Evolutionary conservation across 139 green algal species (phyloP).

Genomic region (Closterium sp.): DNA sequence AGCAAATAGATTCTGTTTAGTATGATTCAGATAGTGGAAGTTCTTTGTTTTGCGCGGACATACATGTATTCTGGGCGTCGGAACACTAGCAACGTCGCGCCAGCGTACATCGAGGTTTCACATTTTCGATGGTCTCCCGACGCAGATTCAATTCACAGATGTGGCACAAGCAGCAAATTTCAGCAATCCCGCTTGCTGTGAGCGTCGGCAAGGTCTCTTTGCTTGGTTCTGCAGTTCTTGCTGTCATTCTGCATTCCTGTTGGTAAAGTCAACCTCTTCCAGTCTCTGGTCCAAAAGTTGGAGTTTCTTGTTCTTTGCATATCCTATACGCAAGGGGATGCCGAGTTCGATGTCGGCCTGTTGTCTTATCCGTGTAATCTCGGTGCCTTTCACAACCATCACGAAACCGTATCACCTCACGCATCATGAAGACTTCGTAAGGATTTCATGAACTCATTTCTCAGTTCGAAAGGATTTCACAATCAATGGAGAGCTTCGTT

Average conservation of each 20-base stretch:
- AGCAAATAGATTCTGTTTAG: too few relatives aligned
- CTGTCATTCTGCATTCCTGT: not conserved
- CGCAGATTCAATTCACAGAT: too few relatives aligned
- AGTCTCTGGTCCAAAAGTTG: not conserved
- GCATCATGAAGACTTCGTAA: not conserved
- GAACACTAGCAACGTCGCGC: not conserved
- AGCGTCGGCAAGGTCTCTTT: too few relatives aligned
- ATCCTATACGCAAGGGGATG: not conserved
- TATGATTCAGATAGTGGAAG: too few relatives aligned
- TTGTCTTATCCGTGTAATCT: not conserved
- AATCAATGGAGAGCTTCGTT: not conserved
- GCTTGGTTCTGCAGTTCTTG: too few relatives aligned
- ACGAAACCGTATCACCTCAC: not conserved
- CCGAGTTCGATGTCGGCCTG: not conserved
- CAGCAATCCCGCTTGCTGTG: too few relatives aligned
- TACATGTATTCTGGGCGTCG: too few relatives aligned
- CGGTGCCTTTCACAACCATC: not conserved
- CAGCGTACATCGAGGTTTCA: not conserved
- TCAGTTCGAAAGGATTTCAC: not conserved
- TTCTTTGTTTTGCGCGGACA: too few relatives aligned
- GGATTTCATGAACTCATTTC: not conserved
- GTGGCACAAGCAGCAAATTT: not conserved
- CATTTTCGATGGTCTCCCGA: not conserved
- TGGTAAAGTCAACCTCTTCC: not conserved
- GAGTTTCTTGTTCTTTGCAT: not conserved